A percentile compares a stretch with the other conserved stretches of the same genome.
Evolutionary conservation across 2,329 filamentous ascomycete species (phyloP).

Genomic region (Ophidiomyces ophidiicola): DNA sequence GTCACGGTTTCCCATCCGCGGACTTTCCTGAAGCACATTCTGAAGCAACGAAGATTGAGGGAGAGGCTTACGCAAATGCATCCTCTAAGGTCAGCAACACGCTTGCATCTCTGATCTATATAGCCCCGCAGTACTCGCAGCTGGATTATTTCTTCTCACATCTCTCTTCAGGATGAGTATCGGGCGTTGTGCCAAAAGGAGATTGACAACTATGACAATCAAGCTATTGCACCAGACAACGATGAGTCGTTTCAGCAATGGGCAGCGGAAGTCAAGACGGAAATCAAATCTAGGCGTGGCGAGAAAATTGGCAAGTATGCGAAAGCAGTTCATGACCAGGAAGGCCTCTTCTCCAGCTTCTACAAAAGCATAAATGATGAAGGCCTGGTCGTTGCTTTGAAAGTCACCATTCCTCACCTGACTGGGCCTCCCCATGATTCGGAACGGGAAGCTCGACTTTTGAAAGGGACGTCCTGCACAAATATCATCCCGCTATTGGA

Average conservation of each 20-base stretch:
- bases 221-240: conserved; percentile 15
- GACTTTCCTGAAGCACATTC: conserved; percentile 39
- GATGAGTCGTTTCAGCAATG: conserved; percentile 18
- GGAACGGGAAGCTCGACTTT: conserved; percentile 62
- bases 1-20: conserved; percentile 34
- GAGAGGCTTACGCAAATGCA: conserved; percentile 28
- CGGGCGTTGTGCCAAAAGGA: conserved; percentile 32
- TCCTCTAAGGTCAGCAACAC: conserved; percentile 25
- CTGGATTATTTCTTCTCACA: neutral
- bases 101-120: neutral
- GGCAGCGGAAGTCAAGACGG: conserved; percentile 16
- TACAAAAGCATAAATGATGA: conserved; percentile 51
- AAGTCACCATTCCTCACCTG: conserved; percentile 65
- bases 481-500: conserved; percentile 58
- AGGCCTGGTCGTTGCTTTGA: conserved; percentile 54
- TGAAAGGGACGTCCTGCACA: conserved; percentile 46
- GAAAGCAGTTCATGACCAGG: conserved; percentile 44
- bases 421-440: conserved; percentile 74
- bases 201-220: conserved; percentile 24
- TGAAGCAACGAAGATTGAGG: conserved; percentile 54
- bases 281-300: conserved; percentile 23
- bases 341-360: conserved; percentile 71
- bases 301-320: conserved; percentile 43
- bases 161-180: conserved; percentile 45
- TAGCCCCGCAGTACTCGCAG: neutral